These are phyloP conservation scores for Ulota crispa DNA, from an alignment of 225 moss, liverwort and hornwort genomes.

Conservation along the genomic window DNA sequence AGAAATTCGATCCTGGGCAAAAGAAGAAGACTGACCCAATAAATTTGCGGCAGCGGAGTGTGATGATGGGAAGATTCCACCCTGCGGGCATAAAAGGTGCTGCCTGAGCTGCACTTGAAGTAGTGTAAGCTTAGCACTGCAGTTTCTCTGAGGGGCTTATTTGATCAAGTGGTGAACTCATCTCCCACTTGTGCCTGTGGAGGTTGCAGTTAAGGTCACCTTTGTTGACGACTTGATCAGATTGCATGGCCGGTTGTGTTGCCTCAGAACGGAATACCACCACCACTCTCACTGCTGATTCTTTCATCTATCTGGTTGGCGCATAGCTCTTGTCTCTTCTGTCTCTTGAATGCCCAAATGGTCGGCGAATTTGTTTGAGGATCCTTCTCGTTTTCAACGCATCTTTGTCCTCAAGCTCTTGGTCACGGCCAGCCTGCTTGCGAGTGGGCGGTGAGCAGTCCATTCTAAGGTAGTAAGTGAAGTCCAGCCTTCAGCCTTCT, in stretches of 20 bases:
- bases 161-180: constrained; percentile 18
- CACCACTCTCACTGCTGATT: too few relatives aligned
- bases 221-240: constrained; percentile 10
- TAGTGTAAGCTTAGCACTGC: constrained; percentile 18
- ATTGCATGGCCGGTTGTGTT: constrained; percentile 10
- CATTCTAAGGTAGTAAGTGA: constrained; percentile 11
- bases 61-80: constrained; percentile 32
- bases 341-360: constrained; percentile 18
- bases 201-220: background rate
- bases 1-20: background rate
- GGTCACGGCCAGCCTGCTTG: constrained; percentile 1
- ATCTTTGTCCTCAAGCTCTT: constrained; percentile 28
- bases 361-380: constrained; percentile 9
- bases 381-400: constrained; percentile 1
- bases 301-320: constrained; percentile 5
- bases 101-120: constrained; percentile 17
- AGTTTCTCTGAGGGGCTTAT: constrained; percentile 9
- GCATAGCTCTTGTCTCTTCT: constrained; percentile 20
- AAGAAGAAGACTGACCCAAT: constrained; percentile 14
- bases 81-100: constrained; percentile 25
- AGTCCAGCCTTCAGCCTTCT: constrained; percentile 12
- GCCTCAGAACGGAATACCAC: background rate
- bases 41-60: constrained; percentile 16
- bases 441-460: constrained; percentile 16
- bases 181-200: constrained; percentile 24